Conservation (phyloP, 768 basidiomycete species). For the Suillus cothurnatus region DNA sequence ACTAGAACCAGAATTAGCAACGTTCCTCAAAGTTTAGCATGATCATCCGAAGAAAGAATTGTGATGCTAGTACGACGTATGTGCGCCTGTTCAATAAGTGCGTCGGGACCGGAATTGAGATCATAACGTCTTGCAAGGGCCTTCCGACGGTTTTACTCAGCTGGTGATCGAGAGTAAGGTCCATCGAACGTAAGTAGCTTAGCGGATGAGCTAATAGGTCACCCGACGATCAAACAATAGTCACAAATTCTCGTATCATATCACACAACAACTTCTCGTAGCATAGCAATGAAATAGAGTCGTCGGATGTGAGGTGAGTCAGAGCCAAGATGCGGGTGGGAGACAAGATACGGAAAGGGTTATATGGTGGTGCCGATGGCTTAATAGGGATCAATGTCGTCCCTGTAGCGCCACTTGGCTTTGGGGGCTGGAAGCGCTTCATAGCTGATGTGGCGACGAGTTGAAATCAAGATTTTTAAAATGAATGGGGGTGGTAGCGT, state of each 20-base stretch:
- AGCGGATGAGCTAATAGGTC: slow-evolving; percentile 4
- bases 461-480: background rate
- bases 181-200: background rate
- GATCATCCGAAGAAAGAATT: background rate
- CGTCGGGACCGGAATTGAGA: background rate
- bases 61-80: background rate
- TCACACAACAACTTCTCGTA: slow-evolving; percentile 5
- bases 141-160: background rate
- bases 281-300: slow-evolving; percentile 1
- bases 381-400: background rate
- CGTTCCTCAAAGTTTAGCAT: background rate
- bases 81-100: background rate
- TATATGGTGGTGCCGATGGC: background rate
- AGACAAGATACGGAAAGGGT: slow-evolving; percentile 2
- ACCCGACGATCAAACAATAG: background rate
- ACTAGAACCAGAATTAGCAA: background rate
- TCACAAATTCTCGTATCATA: slow-evolving; percentile 4
- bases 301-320: too few relatives aligned
- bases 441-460: background rate
- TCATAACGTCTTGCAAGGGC: background rate
- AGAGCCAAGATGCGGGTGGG: background rate
- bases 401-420: slow-evolving; percentile 1
- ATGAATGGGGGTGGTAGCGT: background rate
- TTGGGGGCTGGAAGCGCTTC: background rate
- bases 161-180: background rate